These are phyloP conservation scores for Cryptosporidium ubiquitum DNA, from an alignment of 169 alveolate species.

Conservation along the genomic window DNA sequence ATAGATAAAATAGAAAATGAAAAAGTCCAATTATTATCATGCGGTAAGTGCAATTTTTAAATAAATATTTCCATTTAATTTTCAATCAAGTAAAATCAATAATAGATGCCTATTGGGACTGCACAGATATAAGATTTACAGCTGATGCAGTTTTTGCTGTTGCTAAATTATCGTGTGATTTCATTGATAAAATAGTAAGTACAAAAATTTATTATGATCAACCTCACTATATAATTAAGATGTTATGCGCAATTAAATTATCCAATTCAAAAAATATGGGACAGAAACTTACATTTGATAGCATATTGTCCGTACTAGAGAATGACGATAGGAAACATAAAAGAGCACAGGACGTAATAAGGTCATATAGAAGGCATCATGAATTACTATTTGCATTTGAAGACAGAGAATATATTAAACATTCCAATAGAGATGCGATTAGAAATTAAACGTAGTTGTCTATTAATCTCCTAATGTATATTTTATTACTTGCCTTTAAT, in stretches of 20 bases:
- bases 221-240: conserved; percentile 3
- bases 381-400: conserved; percentile 39
- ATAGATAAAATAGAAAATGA: conserved; percentile 12
- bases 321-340: conserved; percentile 60
- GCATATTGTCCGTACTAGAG: conserved; percentile 32
- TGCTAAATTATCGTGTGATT: conserved; percentile 34
- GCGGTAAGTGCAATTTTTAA: conserved; percentile 8
- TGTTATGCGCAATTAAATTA: conserved; percentile 40
- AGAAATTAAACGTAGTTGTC: background rate
- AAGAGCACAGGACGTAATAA: conserved; percentile 67
- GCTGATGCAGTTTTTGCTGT: conserved; percentile 36
- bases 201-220: background rate
- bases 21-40: background rate
- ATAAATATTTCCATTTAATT: background rate
- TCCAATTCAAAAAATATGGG: conserved; percentile 21
- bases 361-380: conserved; percentile 15
- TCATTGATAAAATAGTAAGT: conserved; percentile 64
- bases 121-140: conserved; percentile 11
- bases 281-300: conserved; percentile 5
- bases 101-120: conserved; percentile 56
- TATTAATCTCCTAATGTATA: background rate
- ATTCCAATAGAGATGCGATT: background rate
- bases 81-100: conserved; percentile 18
- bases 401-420: conserved; percentile 12
- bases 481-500: background rate